Evolutionary conservation across 1,284 basidiomycete species (phyloP), one percentile per base, ranked within the genome.

Genomic region (Irpex sp.): DNA sequence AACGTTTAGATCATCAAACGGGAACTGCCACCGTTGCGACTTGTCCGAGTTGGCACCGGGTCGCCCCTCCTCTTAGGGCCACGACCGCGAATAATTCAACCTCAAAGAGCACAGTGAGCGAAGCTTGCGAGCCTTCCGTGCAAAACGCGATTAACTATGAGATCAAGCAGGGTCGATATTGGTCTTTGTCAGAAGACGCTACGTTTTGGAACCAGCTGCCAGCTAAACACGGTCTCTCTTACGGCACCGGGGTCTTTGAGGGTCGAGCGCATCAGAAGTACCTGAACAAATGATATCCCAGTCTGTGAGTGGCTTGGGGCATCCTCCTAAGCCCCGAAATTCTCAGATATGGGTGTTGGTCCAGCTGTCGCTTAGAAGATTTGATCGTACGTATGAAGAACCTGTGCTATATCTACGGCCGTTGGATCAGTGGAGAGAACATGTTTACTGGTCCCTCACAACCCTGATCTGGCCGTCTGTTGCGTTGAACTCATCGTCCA

Each of bases 361-460:
- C 51, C 49, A 58, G 26, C 17, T 52, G 64, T 65, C 64, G 64
- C 64, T 62, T 65, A 59, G 59, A 34, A 52, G 62, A 60, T 61
- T 59, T 66, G 65, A 66, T 66, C 66, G 60, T 68, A 60, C 58
- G 51, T 57, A 63, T 54, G 62, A 21, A 38, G 57, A 58, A 59
- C 62, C 67, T 65, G 60, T 62, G 66, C 71, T 69, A 67, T 69
- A 66, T 67, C 68, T 72, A 64, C 67, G 65, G 64, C 64, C 63
- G 59, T 58, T 66, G 65, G 67, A 61, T 66, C 61, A 59, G 51
- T 61, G 59, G 63, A 62, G 59, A 66, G 59, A 66, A 68, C 51
- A 64, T 63, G 68, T 75, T 74, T 72, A 64, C 40, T 66, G 67
- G 71, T 71, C 73, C 78, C 69, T 79, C 73, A 69, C 75, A 70